Conservation (phyloP, 208 protist species). For the Acanthamoeba quina region DNA sequence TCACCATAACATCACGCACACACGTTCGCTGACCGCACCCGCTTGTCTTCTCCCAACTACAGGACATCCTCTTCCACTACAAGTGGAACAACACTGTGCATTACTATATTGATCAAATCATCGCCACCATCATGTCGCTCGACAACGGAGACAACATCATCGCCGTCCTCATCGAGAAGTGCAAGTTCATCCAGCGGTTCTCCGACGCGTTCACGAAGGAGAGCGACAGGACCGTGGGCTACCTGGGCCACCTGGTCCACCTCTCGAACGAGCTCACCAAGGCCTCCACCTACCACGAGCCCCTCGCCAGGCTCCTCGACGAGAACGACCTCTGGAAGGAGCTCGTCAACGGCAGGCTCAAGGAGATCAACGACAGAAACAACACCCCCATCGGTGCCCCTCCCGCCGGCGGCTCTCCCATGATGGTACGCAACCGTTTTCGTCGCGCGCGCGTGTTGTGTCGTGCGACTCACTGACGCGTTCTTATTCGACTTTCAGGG, state of each 20-base stretch:
- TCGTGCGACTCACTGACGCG: too few relatives aligned
- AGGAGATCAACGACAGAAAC: constrained; percentile 55
- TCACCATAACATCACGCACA: too few relatives aligned
- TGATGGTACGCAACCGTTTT: too few relatives aligned
- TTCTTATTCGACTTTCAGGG: too few relatives aligned
- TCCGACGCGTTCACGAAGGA: constrained; percentile 39
- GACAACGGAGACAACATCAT: constrained; percentile 70
- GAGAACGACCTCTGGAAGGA: constrained; percentile 38
- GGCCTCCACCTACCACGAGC: constrained; percentile 66
- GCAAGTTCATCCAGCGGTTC: constrained; percentile 27
- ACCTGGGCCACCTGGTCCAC: constrained; percentile 58
- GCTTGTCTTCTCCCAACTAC: not conserved
- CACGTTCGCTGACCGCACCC: too few relatives aligned
- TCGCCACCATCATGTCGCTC: constrained; percentile 61
- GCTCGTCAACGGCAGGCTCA: constrained; percentile 46
- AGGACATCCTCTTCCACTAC: constrained; percentile 57
- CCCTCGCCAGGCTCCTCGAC: constrained; percentile 47
- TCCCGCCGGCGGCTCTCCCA: constrained; percentile 2
- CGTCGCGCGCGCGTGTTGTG: too few relatives aligned
- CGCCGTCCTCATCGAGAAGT: constrained; percentile 52
- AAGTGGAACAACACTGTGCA: constrained; percentile 74
- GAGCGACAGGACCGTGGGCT: constrained; percentile 54
- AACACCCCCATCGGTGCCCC: constrained; percentile 61
- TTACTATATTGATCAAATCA: constrained; percentile 63
- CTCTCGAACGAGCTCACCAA: constrained; percentile 65